Conservation (phyloP, 192 early-diverging fungal genomes). For the Umbelopsis sp. region DNA sequence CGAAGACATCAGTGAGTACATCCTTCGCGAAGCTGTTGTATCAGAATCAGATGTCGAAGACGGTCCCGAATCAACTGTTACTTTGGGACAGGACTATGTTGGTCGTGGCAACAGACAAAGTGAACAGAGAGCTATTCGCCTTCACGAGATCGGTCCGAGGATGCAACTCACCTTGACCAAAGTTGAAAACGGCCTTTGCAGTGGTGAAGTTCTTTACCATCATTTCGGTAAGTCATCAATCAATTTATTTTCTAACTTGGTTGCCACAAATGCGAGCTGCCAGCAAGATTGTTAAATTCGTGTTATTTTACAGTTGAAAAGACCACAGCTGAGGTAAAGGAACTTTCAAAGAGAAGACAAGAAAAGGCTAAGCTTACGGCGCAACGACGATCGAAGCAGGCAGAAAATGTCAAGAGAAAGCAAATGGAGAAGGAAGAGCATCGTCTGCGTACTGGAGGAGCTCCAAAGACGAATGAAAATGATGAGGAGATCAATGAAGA, state of each 20-base stretch:
- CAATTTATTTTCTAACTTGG: neutral
- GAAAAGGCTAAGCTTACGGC: constrained; percentile 66
- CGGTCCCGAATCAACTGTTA: constrained; percentile 83
- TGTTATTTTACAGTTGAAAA: constrained; percentile 58
- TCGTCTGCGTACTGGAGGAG: constrained; percentile 47
- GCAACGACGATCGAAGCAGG: constrained; percentile 76
- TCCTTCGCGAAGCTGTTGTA: constrained; percentile 78
- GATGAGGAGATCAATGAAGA: constrained; percentile 10
- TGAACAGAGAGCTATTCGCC: constrained; percentile 83
- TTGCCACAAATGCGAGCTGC: neutral
- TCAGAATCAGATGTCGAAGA: constrained; percentile 94
- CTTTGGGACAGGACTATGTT: constrained; percentile 79
- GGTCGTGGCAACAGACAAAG: constrained; percentile 71
- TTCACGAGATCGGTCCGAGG: constrained; percentile 90
- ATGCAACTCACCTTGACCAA: constrained; percentile 86
- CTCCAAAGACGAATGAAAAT: neutral
- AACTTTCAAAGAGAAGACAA: constrained; percentile 59
- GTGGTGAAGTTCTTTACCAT: constrained; percentile 94
- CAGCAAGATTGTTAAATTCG: neutral
- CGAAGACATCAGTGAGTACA: constrained; percentile 92
- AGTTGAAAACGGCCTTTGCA: constrained; percentile 86
- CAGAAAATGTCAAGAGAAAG: constrained; percentile 82
- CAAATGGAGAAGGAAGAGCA: constrained; percentile 62
- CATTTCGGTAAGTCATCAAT: constrained; percentile 60
- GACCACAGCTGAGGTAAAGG: constrained; percentile 71